Conservation (phyloP, 306 rosid genomes). For the Castanospermum australe region DNA sequence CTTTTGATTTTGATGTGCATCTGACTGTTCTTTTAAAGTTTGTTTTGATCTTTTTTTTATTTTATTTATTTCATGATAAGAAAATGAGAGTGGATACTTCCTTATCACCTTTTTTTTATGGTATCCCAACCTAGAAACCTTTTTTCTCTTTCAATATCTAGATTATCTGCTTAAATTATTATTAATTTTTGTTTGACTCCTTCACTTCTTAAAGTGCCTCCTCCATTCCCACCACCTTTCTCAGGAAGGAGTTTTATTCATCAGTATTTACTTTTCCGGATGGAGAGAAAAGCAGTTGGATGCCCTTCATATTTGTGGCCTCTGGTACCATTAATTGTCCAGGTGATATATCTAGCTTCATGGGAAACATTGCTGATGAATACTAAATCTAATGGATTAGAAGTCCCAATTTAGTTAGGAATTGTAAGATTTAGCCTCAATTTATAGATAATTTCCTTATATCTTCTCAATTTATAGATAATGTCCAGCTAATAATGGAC, state of each 20-base stretch:
- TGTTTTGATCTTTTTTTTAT: conserved; percentile 7
- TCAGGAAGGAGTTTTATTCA: conserved; percentile 80
- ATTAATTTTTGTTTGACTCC: conserved; percentile 44
- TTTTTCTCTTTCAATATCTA: not conserved
- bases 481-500: no score
- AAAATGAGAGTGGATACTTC: conserved; percentile 16
- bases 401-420: no score
- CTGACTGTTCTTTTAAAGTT: not conserved
- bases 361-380: conserved; percentile 22
- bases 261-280: conserved; percentile 52
- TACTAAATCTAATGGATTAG: no score
- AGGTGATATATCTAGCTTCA: conserved; percentile 57
- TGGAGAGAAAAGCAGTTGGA: conserved; percentile 72
- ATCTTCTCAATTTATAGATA: no score
- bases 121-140: not conserved
- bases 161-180: conserved; percentile 28
- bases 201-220: conserved; percentile 86
- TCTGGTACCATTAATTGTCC: conserved; percentile 47
- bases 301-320: conserved; percentile 83
- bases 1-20: conserved; percentile 1
- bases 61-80: conserved; percentile 21
- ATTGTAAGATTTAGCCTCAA: no score
- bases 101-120: conserved; percentile 15
- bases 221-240: conserved; percentile 88
- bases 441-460: no score